Conservation (phyloP, 345 rosid species). For the Euphorbia peplus region DNA sequence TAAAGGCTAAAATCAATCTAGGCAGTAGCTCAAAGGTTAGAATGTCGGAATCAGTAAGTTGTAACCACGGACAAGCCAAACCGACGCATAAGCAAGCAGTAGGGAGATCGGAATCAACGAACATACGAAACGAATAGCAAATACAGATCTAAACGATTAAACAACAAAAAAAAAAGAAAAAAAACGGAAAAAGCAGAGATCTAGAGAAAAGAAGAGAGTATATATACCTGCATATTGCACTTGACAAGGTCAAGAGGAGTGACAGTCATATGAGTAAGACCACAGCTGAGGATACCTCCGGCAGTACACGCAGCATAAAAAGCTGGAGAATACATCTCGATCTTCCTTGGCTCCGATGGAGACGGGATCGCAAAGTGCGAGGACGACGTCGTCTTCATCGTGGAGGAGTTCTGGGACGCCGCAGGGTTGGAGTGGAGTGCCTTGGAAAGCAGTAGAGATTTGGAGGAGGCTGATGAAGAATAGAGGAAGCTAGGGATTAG, state of each 20-base stretch:
- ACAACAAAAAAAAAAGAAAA: background rate
- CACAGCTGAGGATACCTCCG: constrained; percentile 94
- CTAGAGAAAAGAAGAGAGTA: background rate
- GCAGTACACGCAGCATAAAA: constrained; percentile 85
- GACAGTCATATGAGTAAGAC: constrained; percentile 87
- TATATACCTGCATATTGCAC: constrained; percentile 99
- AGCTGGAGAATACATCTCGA: constrained; percentile 85
- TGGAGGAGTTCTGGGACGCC: constrained; percentile 20
- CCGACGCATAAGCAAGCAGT: background rate
- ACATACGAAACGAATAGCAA: background rate
- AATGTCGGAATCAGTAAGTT: too few relatives aligned
- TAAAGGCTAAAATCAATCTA: too few relatives aligned
- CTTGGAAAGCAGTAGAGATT: constrained; percentile 27
- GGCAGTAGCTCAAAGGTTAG: too few relatives aligned
- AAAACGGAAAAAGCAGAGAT: background rate
- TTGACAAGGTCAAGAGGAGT: constrained; percentile 99
- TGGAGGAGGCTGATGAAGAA: constrained; percentile 37
- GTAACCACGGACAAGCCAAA: too few relatives aligned
- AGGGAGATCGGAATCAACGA: background rate
- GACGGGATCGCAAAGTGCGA: constrained; percentile 42
- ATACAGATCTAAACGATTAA: constrained; percentile 4
- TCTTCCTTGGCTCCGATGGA: constrained; percentile 66
- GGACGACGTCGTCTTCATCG: constrained; percentile 6
- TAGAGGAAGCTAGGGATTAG: constrained; percentile 74
- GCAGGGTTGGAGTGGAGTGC: constrained; percentile 23